These are phyloP conservation scores for Cercospora janseana DNA, from an alignment of 2,329 filamentous ascomycete species.

Conservation along the genomic window DNA sequence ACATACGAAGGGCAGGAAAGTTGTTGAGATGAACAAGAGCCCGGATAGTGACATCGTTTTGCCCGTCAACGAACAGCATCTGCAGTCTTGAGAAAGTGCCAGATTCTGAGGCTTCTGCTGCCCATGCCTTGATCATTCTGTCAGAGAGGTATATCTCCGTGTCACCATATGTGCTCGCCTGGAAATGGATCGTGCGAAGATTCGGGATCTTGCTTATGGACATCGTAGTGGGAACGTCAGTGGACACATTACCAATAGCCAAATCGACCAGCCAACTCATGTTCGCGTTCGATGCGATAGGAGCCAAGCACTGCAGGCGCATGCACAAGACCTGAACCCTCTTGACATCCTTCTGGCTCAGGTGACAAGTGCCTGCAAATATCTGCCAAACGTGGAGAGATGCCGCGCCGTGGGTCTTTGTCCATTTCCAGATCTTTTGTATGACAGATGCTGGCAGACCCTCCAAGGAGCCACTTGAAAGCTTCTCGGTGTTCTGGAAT, in stretches of 20 bases:
- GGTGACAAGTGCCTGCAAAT: conserved; percentile 7
- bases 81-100: conserved; percentile 24
- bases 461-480: conserved; percentile 21
- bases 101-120: conserved; percentile 16
- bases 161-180: neutral
- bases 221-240: neutral
- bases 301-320: neutral
- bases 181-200: conserved; percentile 22
- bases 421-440: conserved; percentile 21
- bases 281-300: neutral
- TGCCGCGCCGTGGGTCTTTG: neutral
- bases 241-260: conserved; percentile 13
- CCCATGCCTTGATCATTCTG: conserved; percentile 27
- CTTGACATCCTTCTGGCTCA: neutral
- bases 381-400: conserved; percentile 10
- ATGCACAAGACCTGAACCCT: neutral
- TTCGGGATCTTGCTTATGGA: conserved; percentile 7
- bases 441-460: conserved; percentile 14
- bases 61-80: conserved; percentile 21
- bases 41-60: conserved; percentile 14
- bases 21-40: conserved; percentile 21
- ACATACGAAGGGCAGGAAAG: conserved; percentile 24
- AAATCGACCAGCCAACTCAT: conserved; percentile 27
- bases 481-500: conserved; percentile 17
- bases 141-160: conserved; percentile 16